Evolutionary conservation across 495 filamentous ascomycete species (phyloP).

Genomic region (Parathielavia appendiculata): DNA sequence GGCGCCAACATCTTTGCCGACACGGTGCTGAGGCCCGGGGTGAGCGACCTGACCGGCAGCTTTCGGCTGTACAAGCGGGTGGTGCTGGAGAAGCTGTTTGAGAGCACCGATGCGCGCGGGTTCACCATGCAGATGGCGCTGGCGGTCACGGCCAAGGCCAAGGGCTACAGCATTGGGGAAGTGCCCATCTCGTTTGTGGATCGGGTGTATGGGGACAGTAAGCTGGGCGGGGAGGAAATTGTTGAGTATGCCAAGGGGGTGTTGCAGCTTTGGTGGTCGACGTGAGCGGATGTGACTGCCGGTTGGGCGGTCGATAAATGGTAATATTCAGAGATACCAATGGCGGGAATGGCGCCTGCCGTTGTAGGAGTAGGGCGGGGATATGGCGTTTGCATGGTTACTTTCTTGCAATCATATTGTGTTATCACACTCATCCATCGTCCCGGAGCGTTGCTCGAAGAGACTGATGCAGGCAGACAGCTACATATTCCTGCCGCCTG

Average conservation of each 20-base stretch:
- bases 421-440: neutral
- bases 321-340: constrained; percentile 3
- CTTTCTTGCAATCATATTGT: constrained; percentile 7
- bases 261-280: constrained; percentile 65
- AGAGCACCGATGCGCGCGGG: constrained; percentile 84
- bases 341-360: neutral
- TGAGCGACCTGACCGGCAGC: constrained; percentile 90
- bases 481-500: constrained; percentile 78
- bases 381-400: constrained; percentile 18
- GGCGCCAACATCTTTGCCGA: constrained; percentile 95
- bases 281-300: constrained; percentile 40
- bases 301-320: neutral
- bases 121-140: constrained; percentile 99
- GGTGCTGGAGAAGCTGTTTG: constrained; percentile 85
- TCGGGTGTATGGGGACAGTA: constrained; percentile 89
- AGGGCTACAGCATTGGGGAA: constrained; percentile 86
- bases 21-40: constrained; percentile 88
- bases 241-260: constrained; percentile 98
- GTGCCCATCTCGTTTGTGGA: constrained; percentile 96
- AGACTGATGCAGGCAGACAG: neutral
- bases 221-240: constrained; percentile 92
- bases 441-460: neutral
- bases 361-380: constrained; percentile 14
- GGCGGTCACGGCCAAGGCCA: constrained; percentile 80
- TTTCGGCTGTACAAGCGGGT: constrained; percentile 91